Evolutionary conservation across 1,139 yeast genomes (phyloP).

Genomic region (Scheffersomyces lignicola): DNA sequence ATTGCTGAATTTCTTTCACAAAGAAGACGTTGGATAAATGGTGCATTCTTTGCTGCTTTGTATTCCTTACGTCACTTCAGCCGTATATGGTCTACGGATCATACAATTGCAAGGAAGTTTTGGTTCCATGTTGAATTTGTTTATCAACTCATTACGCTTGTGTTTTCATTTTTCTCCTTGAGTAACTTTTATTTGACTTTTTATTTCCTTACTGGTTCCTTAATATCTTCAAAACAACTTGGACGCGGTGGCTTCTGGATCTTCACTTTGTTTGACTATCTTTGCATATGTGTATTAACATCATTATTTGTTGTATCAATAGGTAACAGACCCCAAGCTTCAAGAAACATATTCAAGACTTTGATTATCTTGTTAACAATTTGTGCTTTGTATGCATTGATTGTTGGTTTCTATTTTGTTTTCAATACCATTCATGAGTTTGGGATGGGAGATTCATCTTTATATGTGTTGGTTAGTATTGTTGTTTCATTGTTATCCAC

Average conservation of each 20-base stretch:
- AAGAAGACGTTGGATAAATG: constrained; percentile 97
- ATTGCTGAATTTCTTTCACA: constrained; percentile 90
- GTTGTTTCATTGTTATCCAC: constrained; percentile 88
- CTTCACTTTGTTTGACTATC: constrained; percentile 80
- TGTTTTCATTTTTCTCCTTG: constrained; percentile 87
- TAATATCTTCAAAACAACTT: constrained; percentile 50
- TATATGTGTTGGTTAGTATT: constrained; percentile 68
- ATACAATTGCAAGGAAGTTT: constrained; percentile 70
- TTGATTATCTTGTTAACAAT: constrained; percentile 71
- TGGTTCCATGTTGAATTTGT: constrained; percentile 80
- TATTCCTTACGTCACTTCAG: constrained; percentile 78
- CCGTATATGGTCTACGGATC: constrained; percentile 86
- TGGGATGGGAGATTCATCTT: constrained; percentile 40
- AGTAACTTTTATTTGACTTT: constrained; percentile 89
- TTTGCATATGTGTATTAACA: constrained; percentile 76
- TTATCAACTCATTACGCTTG: constrained; percentile 72
- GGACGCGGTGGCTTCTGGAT: constrained; percentile 76
- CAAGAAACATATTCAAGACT: constrained; percentile 64
- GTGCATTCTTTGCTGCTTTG: constrained; percentile 95
- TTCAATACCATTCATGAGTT: constrained; percentile 48
- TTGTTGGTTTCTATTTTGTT: constrained; percentile 82
- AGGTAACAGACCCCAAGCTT: constrained; percentile 95
- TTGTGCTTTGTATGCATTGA: constrained; percentile 79
- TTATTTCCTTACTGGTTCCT: constrained; percentile 88
- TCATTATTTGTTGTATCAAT: constrained; percentile 87